Evolutionary conservation across 352 stramenopile genomes (phyloP).

Genomic region (Saprolegnia diclina): DNA sequence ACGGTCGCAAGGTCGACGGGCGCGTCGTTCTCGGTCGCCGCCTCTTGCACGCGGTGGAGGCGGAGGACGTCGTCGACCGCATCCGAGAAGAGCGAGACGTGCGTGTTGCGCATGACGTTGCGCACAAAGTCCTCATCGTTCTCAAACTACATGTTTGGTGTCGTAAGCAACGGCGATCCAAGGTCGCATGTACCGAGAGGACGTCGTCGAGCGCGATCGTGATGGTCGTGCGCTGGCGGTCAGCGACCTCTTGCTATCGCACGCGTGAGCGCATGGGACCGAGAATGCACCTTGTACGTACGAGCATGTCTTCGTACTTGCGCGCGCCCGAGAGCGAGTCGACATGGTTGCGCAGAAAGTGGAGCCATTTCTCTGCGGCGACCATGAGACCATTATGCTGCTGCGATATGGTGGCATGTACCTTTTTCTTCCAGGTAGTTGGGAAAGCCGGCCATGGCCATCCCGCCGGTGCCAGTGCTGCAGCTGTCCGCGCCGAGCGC

Average conservation of each 20-base stretch:
- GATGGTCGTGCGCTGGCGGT: slow-evolving; percentile 73
- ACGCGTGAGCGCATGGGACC: neutral
- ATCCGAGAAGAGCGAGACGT: slow-evolving; percentile 84
- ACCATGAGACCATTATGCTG: neutral
- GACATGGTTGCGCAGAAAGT: slow-evolving; percentile 64
- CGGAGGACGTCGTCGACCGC: slow-evolving; percentile 83
- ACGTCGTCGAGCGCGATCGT: slow-evolving; percentile 75
- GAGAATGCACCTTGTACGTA: slow-evolving; percentile 31
- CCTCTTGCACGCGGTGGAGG: slow-evolving; percentile 66
- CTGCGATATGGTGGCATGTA: slow-evolving; percentile 21
- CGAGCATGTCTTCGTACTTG: slow-evolving; percentile 79
- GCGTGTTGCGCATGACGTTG: slow-evolving; percentile 81
- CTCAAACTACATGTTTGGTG: slow-evolving; percentile 44
- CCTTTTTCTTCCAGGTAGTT: slow-evolving; percentile 54
- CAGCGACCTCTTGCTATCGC: slow-evolving; percentile 79
- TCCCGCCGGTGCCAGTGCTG: neutral
- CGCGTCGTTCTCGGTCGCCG: slow-evolving; percentile 32
- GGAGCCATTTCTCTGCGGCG: slow-evolving; percentile 57
- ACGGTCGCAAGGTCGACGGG: slow-evolving; percentile 43
- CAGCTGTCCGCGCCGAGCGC: neutral
- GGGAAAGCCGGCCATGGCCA: slow-evolving; percentile 3
- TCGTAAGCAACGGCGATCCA: neutral
- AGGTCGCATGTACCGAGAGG: slow-evolving; percentile 72
- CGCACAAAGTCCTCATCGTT: slow-evolving; percentile 78
- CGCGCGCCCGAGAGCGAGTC: slow-evolving; percentile 72